Conservation (phyloP, 2,329 filamentous ascomycete species). For the Stachybotrys elegans region DNA sequence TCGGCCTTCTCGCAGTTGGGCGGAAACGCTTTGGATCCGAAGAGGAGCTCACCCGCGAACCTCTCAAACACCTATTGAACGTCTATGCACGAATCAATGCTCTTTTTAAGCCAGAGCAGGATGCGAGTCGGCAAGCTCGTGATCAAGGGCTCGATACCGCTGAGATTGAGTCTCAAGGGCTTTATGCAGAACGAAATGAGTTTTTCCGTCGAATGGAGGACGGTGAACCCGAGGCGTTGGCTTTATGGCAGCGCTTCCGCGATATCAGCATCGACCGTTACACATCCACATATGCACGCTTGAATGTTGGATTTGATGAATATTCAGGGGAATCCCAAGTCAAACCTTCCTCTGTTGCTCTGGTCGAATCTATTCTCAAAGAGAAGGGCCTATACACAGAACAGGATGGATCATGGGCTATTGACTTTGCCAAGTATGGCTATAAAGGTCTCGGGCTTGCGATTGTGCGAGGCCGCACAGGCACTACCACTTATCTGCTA, state of each 20-base stretch:
- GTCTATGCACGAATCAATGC: conserved; percentile 67
- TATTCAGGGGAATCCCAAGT: conserved; percentile 65
- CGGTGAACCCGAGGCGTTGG: conserved; percentile 49
- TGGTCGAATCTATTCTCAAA: conserved; percentile 52
- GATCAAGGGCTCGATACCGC: conserved; percentile 38
- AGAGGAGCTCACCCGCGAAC: conserved; percentile 56
- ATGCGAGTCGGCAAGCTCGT: conserved; percentile 47
- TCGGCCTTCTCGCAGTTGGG: conserved; percentile 60
- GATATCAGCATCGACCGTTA: conserved; percentile 56
- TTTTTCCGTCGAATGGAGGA: conserved; percentile 60
- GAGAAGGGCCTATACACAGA: conserved; percentile 55
- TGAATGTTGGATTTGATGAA: conserved; percentile 59
- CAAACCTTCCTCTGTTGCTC: conserved; percentile 44
- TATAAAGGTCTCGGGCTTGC: conserved; percentile 63
- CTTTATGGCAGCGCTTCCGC: conserved; percentile 54
- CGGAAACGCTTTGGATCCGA: conserved; percentile 65
- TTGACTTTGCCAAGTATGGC: conserved; percentile 63
- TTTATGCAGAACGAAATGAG: conserved; percentile 50
- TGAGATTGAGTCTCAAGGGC: conserved; percentile 35
- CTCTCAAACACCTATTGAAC: conserved; percentile 67
- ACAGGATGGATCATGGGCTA: conserved; percentile 60
- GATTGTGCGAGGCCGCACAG: conserved; percentile 57
- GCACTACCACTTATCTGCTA: conserved; percentile 63
- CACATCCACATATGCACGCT: conserved; percentile 50
- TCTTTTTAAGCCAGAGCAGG: conserved; percentile 56